phyloP scores from a whole-genome alignment of 108 stramenopile genomes.

The Epithemia pelagica region DNA sequence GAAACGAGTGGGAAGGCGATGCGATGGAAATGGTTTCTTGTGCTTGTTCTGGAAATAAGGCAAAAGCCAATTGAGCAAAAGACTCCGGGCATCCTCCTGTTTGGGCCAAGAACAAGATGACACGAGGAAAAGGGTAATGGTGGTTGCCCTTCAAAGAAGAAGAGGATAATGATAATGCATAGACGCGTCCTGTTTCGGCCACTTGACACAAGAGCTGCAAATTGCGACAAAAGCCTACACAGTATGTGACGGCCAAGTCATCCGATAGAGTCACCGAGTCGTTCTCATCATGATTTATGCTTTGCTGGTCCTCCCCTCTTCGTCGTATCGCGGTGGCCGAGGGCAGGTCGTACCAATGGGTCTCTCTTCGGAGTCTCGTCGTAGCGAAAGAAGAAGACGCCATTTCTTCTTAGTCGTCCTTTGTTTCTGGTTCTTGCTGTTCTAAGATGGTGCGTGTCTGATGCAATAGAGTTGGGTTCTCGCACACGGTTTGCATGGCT shows the following conservation, averaged over 20 bases:
- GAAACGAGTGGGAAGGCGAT: neutral
- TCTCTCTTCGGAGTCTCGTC: too few species aligned
- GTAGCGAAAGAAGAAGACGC: too few species aligned
- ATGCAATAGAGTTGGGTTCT: neutral
- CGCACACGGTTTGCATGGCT: neutral
- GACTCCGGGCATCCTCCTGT: neutral
- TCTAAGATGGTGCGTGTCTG: too few species aligned
- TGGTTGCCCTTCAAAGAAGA: neutral
- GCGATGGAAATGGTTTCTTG: neutral
- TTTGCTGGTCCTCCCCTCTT: too few species aligned
- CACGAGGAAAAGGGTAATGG: neutral
- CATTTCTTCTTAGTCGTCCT: too few species aligned
- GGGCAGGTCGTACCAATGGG: too few species aligned
- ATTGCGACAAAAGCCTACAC: neutral
- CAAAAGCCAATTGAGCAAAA: neutral
- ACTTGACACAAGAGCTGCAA: neutral
- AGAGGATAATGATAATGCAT: neutral
- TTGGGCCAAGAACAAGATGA: neutral
- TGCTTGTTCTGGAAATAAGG: neutral
- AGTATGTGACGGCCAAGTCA: neutral
- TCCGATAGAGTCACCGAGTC: too few species aligned
- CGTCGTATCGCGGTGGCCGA: too few species aligned
- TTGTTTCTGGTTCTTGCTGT: too few species aligned
- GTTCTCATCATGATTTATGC: too few species aligned
- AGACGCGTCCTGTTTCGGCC: neutral